A percentile compares a stretch with the other conserved stretches of the same genome.
These are phyloP conservation scores for Capsella bursapastoris DNA, from an alignment of 345 rosid species.

Conservation along the genomic window DNA sequence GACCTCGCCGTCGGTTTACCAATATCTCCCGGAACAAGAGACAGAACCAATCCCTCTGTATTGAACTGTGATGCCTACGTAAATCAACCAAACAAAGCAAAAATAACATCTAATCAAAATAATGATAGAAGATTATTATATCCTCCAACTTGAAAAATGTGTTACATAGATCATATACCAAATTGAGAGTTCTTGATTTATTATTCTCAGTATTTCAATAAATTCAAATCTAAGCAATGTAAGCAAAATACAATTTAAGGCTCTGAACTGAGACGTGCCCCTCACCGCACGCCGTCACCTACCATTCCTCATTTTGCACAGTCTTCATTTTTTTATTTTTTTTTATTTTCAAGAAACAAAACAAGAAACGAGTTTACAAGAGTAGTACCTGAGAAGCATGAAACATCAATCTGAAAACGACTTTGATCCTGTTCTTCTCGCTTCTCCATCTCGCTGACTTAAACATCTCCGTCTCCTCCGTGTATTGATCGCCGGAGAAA, in stretches of 20 bases:
- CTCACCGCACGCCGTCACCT: not conserved
- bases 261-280: not conserved
- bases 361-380: not conserved
- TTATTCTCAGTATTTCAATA: not conserved
- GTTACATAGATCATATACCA: not conserved
- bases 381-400: conserved; percentile 77
- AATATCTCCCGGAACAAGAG: conserved; percentile 81
- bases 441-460: conserved; percentile 77
- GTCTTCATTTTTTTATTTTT: too few species aligned
- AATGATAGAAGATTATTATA: not conserved
- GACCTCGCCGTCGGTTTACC: conserved; percentile 73
- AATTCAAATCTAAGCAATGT: conserved; percentile 4
- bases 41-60: conserved; percentile 63
- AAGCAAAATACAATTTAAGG: not conserved
- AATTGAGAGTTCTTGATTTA: not conserved
- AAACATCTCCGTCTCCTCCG: conserved; percentile 60
- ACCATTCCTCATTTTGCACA: not conserved
- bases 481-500: conserved; percentile 18
- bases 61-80: conserved; percentile 57
- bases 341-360: not conserved
- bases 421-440: conserved; percentile 82
- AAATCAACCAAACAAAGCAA: not conserved
- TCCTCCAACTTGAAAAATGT: not conserved
- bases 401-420: conserved; percentile 81
- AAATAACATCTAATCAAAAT: not conserved